Percentiles rank a stretch among this genome's conserved stretches.
These are phyloP conservation scores for Furculomyces boomerangus DNA, from an alignment of 371 early-diverging fungal species.

Conservation along the genomic window DNA sequence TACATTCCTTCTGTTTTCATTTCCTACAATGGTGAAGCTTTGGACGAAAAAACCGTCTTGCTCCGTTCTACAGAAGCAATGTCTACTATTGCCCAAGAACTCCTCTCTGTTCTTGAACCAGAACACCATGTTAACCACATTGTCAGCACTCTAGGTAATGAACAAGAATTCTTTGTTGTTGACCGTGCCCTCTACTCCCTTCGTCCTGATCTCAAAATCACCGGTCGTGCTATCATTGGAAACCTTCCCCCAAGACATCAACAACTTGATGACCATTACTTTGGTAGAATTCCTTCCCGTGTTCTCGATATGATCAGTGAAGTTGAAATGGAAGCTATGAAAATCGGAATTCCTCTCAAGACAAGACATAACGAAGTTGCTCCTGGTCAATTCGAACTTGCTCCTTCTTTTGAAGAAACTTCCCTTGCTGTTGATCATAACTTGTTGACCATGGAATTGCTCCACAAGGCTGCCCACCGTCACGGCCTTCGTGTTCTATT, in stretches of 20 bases:
- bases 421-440: slow-evolving; percentile 97
- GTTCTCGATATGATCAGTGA: slow-evolving; percentile 84
- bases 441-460: slow-evolving; percentile 88
- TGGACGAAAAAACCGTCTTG: slow-evolving; percentile 95
- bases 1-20: slow-evolving; percentile 96
- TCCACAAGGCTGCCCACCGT: slow-evolving; percentile 91
- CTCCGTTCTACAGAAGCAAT: slow-evolving; percentile 77
- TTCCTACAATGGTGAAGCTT: slow-evolving; percentile 94
- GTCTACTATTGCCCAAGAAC: slow-evolving; percentile 54
- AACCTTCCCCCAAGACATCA: slow-evolving; percentile 92
- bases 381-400: slow-evolving; percentile 93
- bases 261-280: slow-evolving; percentile 97
- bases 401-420: slow-evolving; percentile 94
- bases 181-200: slow-evolving; percentile 80
- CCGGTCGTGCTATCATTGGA: slow-evolving; percentile 87
- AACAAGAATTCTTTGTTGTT: slow-evolving; percentile 96
- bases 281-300: slow-evolving; percentile 88
- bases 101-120: slow-evolving; percentile 51
- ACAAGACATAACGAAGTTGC: slow-evolving; percentile 99
- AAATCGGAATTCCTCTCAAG: slow-evolving; percentile 93
- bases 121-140: slow-evolving; percentile 52
- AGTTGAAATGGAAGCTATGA: slow-evolving; percentile 79
- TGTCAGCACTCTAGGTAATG: slow-evolving; percentile 82
- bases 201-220: slow-evolving; percentile 89
- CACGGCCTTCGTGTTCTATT: slow-evolving; percentile 90